A percentile compares a stretch with the other conserved stretches of the same genome.
Evolutionary conservation across 805 yeast genomes (phyloP).

Genomic region (Sungouiozyma ichnusensis): DNA sequence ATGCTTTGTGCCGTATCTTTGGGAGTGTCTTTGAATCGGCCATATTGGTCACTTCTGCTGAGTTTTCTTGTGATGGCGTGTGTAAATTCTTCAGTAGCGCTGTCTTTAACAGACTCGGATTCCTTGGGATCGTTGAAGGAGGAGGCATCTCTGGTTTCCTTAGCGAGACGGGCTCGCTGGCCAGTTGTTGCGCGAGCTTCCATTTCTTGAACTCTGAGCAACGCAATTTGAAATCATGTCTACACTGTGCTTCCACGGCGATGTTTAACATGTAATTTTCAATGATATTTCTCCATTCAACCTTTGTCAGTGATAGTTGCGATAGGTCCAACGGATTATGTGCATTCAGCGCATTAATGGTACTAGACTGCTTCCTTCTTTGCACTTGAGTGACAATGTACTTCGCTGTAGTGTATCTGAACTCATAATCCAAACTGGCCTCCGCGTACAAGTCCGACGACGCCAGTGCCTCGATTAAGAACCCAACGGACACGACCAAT

Average conservation of each 20-base stretch:
- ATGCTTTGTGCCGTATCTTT: constrained; percentile 1
- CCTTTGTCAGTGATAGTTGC: constrained; percentile 25
- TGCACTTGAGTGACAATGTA: constrained; percentile 45
- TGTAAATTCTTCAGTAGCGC: constrained; percentile 15
- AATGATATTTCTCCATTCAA: constrained; percentile 59
- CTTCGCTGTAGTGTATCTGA: constrained; percentile 44
- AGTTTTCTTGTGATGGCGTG: neutral
- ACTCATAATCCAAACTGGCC: constrained; percentile 40
- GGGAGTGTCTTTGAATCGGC: constrained; percentile 1
- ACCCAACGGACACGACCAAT: constrained; percentile 35
- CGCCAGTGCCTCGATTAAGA: constrained; percentile 37
- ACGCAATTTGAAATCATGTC: constrained; percentile 43
- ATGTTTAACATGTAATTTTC: constrained; percentile 52
- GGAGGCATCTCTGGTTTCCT: constrained; percentile 9
- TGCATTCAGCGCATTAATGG: too few relatives aligned
- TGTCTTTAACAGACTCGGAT: constrained; percentile 13
- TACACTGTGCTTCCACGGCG: constrained; percentile 57
- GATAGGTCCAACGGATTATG: neutral
- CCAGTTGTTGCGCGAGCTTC: constrained; percentile 15
- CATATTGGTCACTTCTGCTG: neutral
- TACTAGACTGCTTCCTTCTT: constrained; percentile 37
- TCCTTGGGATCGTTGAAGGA: constrained; percentile 7
- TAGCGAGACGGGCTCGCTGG: too few relatives aligned
- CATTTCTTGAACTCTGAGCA: constrained; percentile 35
- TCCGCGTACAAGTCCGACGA: constrained; percentile 50